phyloP scores from a whole-genome alignment of 2,329 filamentous ascomycete species.

The Decorospora gaudefroyi region DNA sequence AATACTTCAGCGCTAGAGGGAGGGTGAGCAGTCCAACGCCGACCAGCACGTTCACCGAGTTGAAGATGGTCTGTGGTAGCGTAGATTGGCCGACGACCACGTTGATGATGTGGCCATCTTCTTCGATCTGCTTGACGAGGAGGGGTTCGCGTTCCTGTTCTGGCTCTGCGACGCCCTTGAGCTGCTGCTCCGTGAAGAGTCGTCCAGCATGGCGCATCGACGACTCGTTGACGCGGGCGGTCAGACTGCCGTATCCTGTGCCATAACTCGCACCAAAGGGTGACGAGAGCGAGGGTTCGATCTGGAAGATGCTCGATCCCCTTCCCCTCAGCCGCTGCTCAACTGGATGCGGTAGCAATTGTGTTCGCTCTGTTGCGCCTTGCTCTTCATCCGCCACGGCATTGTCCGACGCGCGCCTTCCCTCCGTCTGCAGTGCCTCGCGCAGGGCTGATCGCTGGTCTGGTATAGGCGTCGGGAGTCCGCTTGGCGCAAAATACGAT shows the following conservation, averaged over 20 bases:
- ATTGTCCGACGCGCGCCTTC: conserved; percentile 46
- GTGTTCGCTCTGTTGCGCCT: conserved; percentile 37
- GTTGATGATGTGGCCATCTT: conserved; percentile 79
- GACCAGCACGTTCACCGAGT: conserved; percentile 91
- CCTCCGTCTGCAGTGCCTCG: conserved; percentile 46
- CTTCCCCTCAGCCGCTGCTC: conserved; percentile 39
- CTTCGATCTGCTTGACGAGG: conserved; percentile 85
- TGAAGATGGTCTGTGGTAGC: conserved; percentile 92
- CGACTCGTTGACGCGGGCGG: conserved; percentile 61
- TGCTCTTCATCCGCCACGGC: conserved; percentile 46
- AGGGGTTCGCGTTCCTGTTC: conserved; percentile 67
- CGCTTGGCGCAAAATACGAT: conserved; percentile 38
- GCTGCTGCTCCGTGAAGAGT: conserved; percentile 55
- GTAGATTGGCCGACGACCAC: conserved; percentile 93
- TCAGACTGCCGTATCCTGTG: conserved; percentile 63
- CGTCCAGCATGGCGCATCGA: conserved; percentile 61
- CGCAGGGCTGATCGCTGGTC: conserved; percentile 52
- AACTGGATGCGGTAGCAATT: conserved; percentile 34
- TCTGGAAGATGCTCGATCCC: conserved; percentile 53
- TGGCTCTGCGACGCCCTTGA: conserved; percentile 49
- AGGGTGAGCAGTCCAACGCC: conserved; percentile 88
- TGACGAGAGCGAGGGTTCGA: conserved; percentile 63
- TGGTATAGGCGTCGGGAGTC: conserved; percentile 37
- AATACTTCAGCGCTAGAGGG: conserved; percentile 83
- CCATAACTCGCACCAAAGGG: conserved; percentile 74